Evolutionary conservation across 2,329 filamentous ascomycete species (phyloP).

Genomic region (Penicillium sp.): DNA sequence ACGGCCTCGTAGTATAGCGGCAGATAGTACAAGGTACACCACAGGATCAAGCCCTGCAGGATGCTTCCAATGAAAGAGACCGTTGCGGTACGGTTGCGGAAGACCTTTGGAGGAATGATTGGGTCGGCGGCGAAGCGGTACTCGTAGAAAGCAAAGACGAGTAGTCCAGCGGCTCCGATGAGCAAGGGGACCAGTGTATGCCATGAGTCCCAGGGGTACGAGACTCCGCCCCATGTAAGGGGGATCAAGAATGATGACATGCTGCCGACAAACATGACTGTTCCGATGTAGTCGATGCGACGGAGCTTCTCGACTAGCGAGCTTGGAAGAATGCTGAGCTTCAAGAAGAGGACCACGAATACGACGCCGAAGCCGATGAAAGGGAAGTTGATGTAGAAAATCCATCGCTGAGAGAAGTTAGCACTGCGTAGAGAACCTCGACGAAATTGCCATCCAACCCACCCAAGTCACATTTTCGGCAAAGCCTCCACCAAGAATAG

Average conservation of each 20-base stretch:
- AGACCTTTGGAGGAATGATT: constrained; percentile 50
- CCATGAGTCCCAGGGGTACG: constrained; percentile 66
- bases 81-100: constrained; percentile 50
- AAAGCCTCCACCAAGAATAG: constrained; percentile 47
- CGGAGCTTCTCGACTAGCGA: constrained; percentile 53
- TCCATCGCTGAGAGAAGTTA: constrained; percentile 32
- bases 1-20: constrained; percentile 50
- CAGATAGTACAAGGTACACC: constrained; percentile 59
- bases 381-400: constrained; percentile 43
- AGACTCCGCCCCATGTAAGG: constrained; percentile 66
- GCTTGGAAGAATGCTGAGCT: constrained; percentile 52
- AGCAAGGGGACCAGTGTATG: constrained; percentile 63
- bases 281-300: constrained; percentile 65
- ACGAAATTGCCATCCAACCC: constrained; percentile 9
- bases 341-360: constrained; percentile 51
- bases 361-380: constrained; percentile 35
- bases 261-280: constrained; percentile 61
- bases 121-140: constrained; percentile 54
- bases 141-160: constrained; percentile 59
- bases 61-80: constrained; percentile 57
- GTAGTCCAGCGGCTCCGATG: constrained; percentile 55
- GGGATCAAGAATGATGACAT: constrained; percentile 63
- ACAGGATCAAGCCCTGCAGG: constrained; percentile 55
- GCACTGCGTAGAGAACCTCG: too few species aligned
- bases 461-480: constrained; percentile 44